Conservation (phyloP, 371 early-diverging fungal species). For the Mortierella sp. region DNA sequence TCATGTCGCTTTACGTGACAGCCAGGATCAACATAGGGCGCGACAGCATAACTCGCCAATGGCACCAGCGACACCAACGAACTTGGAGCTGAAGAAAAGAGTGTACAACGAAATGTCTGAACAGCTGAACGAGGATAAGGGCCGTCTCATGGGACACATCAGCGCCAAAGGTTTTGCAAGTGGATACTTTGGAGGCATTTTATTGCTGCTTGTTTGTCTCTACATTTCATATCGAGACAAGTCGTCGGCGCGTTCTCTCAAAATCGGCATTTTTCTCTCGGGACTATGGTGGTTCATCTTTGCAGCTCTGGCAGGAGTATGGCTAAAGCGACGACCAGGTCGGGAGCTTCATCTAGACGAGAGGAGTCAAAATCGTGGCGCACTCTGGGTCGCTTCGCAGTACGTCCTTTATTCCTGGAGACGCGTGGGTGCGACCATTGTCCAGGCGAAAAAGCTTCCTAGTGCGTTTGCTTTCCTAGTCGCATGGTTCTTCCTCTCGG, state of each 20-base stretch:
- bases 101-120: slow-evolving; percentile 17
- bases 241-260: slow-evolving; percentile 42
- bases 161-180: slow-evolving; percentile 58
- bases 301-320: slow-evolving; percentile 39
- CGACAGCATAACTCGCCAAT: background rate
- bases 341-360: slow-evolving; percentile 41
- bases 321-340: slow-evolving; percentile 52
- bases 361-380: slow-evolving; percentile 13
- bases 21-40: background rate
- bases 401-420: slow-evolving; percentile 51
- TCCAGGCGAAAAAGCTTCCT: slow-evolving; percentile 45
- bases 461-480: slow-evolving; percentile 49
- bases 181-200: slow-evolving; percentile 55
- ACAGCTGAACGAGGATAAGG: slow-evolving; percentile 39
- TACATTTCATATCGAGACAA: slow-evolving; percentile 38
- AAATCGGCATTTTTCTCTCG: slow-evolving; percentile 50
- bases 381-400: slow-evolving; percentile 27
- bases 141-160: slow-evolving; percentile 54
- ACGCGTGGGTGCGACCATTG: slow-evolving; percentile 42
- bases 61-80: background rate
- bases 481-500: slow-evolving; percentile 52
- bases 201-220: slow-evolving; percentile 54
- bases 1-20: background rate
- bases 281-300: slow-evolving; percentile 57
- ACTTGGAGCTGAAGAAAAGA: slow-evolving; percentile 12